Evolutionary conservation across 495 filamentous ascomycete species (phyloP), one percentile per base, ranked within the genome.

Genomic region (Xanthoparmelia taractica): DNA sequence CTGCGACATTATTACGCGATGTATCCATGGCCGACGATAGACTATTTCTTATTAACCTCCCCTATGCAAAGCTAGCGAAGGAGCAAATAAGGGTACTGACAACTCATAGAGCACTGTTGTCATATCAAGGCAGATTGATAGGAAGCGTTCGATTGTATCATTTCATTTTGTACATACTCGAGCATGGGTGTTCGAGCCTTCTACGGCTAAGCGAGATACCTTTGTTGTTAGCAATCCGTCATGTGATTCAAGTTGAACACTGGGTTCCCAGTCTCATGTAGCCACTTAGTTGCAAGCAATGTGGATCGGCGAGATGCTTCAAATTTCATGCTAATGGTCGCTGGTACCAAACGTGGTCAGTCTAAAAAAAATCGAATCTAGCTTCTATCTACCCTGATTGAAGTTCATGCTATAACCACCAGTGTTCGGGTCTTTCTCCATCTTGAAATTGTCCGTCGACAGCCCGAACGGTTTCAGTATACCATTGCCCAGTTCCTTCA

Each of bases 391-490:
- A 27, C 73, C 76, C 40, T 82, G 78, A 62, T 84, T 77, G 65
- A 97, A 96, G 66, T 91, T 90, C 85, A 97, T 87, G 73, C 86
- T 96, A 74, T 97, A 97, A 23, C 89, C 92, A 11, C 93, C 93
- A 8, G 87, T 90, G 63, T 86, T 87, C 66, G 91, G 88, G 68
- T 96, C 92, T 73, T 96, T 91, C 8, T 87, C 84, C 79, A 97
- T 92, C 43, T 96, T 85, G 75, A 98, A 98, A 70, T 91, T 93
- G 23, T 96, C 87, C 18, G 93, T 97, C 34, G 85, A 92, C 60
- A 98, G 75, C 23, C 93, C 93, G 77, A 97, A 98, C 1, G 93
- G 93, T 70, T 88, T 96, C 43, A 98, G 75, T 48, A 98, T 79
- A 2, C 91, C 89, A 75, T 98, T 96, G 3, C 93, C 93, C 60